Evolutionary conservation across 2,329 filamentous ascomycete species (phyloP).

Genomic region (Claviceps capensis): DNA sequence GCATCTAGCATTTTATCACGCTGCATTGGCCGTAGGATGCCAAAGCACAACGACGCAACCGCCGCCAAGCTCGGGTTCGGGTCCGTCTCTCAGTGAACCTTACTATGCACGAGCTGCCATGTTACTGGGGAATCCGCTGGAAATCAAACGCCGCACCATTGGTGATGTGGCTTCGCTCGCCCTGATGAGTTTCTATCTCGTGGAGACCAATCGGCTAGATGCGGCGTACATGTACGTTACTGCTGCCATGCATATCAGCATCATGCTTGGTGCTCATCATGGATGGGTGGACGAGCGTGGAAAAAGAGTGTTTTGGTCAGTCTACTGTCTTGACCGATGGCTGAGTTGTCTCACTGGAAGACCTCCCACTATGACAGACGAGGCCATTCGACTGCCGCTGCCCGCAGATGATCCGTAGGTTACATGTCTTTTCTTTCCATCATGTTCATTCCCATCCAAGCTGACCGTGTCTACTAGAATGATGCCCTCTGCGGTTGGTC

Average conservation of each 20-base stretch:
- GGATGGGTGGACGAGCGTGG: slow-evolving; percentile 29
- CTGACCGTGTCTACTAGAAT: slow-evolving; percentile 15
- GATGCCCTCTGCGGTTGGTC: slow-evolving; percentile 29
- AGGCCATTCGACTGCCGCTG: slow-evolving; percentile 29
- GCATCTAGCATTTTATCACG: slow-evolving; percentile 31
- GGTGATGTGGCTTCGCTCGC: slow-evolving; percentile 30
- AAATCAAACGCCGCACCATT: slow-evolving; percentile 26
- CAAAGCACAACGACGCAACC: slow-evolving; percentile 6
- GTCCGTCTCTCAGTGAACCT: slow-evolving; percentile 24
- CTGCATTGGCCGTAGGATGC: slow-evolving; percentile 28
- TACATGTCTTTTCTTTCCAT: slow-evolving; percentile 1
- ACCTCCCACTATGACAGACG: slow-evolving; percentile 31
- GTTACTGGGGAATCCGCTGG: slow-evolving; percentile 33
- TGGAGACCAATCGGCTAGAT: slow-evolving; percentile 35
- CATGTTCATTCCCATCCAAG: background rate
- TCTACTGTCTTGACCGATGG: slow-evolving; percentile 36
- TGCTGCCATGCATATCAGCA: slow-evolving; percentile 32
- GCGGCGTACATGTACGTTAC: slow-evolving; percentile 33
- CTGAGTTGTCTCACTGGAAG: slow-evolving; percentile 36
- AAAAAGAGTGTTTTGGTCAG: slow-evolving; percentile 37
- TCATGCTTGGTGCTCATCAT: slow-evolving; percentile 34
- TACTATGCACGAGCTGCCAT: slow-evolving; percentile 30
- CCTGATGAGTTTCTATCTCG: slow-evolving; percentile 34
- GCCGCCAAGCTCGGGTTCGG: background rate
- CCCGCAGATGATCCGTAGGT: slow-evolving; percentile 28